Conservation (phyloP, 208 protist species). For the Vickermania spadyakhi region DNA sequence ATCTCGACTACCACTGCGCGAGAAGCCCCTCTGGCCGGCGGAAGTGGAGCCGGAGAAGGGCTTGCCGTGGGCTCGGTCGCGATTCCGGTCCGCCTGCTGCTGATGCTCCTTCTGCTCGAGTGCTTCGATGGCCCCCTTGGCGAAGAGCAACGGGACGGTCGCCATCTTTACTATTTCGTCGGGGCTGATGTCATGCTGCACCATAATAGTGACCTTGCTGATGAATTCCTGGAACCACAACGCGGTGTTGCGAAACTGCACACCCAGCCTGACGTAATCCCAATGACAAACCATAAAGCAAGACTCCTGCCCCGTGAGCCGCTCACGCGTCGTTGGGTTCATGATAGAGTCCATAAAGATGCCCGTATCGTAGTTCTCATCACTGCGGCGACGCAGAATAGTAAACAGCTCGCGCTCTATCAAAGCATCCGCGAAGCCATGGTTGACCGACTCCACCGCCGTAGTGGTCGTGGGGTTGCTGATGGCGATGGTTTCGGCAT, state of each 20-base stretch:
- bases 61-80: neutral
- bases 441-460: no score
- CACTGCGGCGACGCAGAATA: neutral
- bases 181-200: neutral
- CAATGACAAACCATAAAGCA: neutral
- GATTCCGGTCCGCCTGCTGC: neutral
- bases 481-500: neutral
- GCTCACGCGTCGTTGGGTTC: slow-evolving; percentile 3
- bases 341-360: slow-evolving; percentile 1
- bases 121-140: neutral
- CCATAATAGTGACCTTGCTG: neutral
- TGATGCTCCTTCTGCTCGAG: neutral
- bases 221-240: neutral
- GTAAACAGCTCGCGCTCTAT: neutral
- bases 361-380: neutral
- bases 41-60: neutral
- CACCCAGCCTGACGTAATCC: slow-evolving; percentile 2
- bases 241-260: neutral
- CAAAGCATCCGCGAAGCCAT: neutral
- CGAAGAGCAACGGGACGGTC: neutral
- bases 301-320: neutral
- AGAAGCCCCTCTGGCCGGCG: neutral
- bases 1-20: neutral
- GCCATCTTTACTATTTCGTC: slow-evolving; percentile 1
- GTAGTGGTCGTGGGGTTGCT: neutral